phyloP scores from a whole-genome alignment of 306 rosid species.

The Medicago arabica region DNA sequence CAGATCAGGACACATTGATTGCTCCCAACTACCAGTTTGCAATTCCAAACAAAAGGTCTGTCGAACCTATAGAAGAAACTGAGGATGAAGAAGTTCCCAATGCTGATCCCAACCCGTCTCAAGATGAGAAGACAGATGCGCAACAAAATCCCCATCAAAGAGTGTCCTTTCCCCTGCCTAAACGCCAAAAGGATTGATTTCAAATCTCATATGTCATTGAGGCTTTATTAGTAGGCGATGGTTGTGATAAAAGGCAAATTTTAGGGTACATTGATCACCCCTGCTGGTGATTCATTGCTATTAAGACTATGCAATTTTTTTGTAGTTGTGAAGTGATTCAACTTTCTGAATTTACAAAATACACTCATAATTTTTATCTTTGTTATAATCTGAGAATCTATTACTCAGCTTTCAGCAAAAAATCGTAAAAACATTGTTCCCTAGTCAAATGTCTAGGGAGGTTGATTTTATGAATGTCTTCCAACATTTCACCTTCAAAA shows the following conservation, averaged over 20 bases:
- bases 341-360: not conserved
- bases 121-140: conserved; percentile 63
- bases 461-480: not conserved
- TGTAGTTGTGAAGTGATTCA: not conserved
- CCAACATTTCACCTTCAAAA: no score
- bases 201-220: not conserved
- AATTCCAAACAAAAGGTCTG: conserved; percentile 71
- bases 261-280: not conserved
- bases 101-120: conserved; percentile 55
- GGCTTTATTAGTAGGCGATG: conserved; percentile 4
- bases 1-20: conserved; percentile 78
- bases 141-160: conserved; percentile 69
- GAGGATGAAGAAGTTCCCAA: conserved; percentile 69
- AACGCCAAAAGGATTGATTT: conserved; percentile 55
- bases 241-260: not conserved
- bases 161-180: conserved; percentile 77
- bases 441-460: not conserved
- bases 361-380: no score
- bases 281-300: not conserved
- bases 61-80: conserved; percentile 70
- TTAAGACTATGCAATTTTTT: not conserved
- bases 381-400: not conserved
- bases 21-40: conserved; percentile 83
- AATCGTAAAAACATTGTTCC: not conserved
- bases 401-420: not conserved